These are phyloP conservation scores for Colletotrichum cereale DNA, from an alignment of 2,329 filamentous ascomycete genomes.

Conservation along the genomic window DNA sequence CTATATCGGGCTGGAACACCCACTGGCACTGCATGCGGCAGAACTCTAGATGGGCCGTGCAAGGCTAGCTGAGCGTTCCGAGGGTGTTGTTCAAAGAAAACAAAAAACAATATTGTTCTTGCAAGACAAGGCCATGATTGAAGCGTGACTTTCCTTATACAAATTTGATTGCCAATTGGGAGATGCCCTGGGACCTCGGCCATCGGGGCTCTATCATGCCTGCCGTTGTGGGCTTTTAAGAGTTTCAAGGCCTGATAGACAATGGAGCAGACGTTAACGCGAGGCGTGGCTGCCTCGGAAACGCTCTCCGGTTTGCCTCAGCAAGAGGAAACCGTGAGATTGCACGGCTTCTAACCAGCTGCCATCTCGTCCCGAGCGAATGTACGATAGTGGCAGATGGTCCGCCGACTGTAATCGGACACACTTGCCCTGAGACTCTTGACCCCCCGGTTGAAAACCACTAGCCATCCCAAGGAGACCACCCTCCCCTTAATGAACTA, in stretches of 20 bases:
- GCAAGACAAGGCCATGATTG: background rate
- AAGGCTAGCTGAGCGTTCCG: background rate
- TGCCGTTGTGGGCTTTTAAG: background rate
- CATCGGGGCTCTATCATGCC: background rate
- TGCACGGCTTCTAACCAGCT: background rate
- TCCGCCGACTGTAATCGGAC: background rate
- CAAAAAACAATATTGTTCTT: background rate
- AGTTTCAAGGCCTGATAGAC: constrained; percentile 4
- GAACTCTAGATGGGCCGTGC: constrained; percentile 30
- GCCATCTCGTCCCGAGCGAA: background rate
- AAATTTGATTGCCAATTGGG: no score
- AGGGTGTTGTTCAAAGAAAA: background rate
- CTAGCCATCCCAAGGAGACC: background rate
- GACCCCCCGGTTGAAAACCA: background rate
- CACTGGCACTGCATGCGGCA: constrained; percentile 41
- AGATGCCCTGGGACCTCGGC: no score
- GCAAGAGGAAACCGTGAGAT: background rate
- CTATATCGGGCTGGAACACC: constrained; percentile 26
- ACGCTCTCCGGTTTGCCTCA: constrained; percentile 1
- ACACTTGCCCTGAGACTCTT: background rate
- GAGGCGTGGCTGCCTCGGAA: background rate
- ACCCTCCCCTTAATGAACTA: background rate
- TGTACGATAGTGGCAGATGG: background rate
- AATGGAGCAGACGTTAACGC: constrained; percentile 34
- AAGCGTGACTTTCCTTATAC: background rate